Evolutionary conservation across 495 filamentous ascomycete species (phyloP).

Genomic region (Penicillium coffeae): DNA sequence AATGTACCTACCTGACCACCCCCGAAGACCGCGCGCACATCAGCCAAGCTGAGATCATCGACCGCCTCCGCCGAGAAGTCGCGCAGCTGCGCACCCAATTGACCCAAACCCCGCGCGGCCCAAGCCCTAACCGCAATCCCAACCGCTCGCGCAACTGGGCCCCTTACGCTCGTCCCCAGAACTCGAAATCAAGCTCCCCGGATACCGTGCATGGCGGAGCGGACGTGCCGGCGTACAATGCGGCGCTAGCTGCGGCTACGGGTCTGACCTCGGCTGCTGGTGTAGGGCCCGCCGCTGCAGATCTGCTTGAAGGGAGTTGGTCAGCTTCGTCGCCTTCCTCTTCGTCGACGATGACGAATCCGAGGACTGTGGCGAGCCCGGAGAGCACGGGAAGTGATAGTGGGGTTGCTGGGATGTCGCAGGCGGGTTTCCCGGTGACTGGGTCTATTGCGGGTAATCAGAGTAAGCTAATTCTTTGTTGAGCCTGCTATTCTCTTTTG

Average conservation of each 20-base stretch:
- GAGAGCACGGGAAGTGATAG: conserved; percentile 25
- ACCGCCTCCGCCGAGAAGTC: conserved; percentile 27
- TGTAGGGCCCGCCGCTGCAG: not conserved
- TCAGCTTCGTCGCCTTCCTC: conserved; percentile 22
- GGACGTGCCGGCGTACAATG: not conserved
- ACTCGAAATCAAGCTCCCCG: not conserved
- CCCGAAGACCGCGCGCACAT: conserved; percentile 35
- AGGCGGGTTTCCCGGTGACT: not conserved
- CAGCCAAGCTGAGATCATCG: conserved; percentile 30
- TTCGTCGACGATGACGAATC: conserved; percentile 15
- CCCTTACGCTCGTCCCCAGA: not conserved
- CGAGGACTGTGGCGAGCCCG: conserved; percentile 19
- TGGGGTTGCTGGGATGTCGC: conserved; percentile 4
- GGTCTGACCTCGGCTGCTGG: not conserved
- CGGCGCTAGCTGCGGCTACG: not conserved
- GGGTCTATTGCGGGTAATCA: conserved; percentile 1
- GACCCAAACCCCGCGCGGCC: conserved; percentile 10
- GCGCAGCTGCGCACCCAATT: conserved; percentile 20
- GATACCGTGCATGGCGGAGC: not conserved
- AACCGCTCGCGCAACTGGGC: not conserved
- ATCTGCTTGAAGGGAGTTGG: conserved; percentile 13
- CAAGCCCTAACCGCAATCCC: not conserved
- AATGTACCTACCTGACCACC: conserved; percentile 32
- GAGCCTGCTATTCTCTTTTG: not conserved
- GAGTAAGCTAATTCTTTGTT: not conserved